phyloP scores from a whole-genome alignment of 2,329 filamentous ascomycete genomes.

The Pestalotiopsis fici region DNA sequence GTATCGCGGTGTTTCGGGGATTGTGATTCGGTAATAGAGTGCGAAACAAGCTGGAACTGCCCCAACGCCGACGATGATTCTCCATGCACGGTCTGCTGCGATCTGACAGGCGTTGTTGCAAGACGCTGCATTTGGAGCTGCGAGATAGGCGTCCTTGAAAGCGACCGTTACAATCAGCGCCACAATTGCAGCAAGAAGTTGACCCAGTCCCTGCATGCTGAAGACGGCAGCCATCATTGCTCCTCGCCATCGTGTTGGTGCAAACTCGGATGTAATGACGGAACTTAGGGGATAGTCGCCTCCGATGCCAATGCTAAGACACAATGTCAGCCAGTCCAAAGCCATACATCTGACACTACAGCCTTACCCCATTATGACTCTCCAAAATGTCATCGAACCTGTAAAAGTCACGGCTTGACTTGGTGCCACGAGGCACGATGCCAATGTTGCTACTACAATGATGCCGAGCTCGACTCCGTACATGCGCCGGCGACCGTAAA shows the following conservation, averaged over 20 bases:
- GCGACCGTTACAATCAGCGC: constrained; percentile 68
- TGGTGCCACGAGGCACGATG: constrained; percentile 61
- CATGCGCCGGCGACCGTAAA: constrained; percentile 77
- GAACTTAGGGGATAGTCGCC: constrained; percentile 81
- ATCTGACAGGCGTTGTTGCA: constrained; percentile 66
- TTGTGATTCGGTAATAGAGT: constrained; percentile 83
- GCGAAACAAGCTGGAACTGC: constrained; percentile 77
- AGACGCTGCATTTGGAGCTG: constrained; percentile 36
- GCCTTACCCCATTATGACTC: constrained; percentile 64
- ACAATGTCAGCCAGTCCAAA: constrained; percentile 12
- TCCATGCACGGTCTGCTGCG: constrained; percentile 81
- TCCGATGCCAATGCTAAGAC: constrained; percentile 69
- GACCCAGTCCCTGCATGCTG: constrained; percentile 83
- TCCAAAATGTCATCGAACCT: constrained; percentile 64
- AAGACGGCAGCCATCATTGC: constrained; percentile 85
- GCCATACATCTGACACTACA: neutral
- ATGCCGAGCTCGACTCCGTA: constrained; percentile 77
- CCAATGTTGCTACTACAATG: constrained; percentile 70
- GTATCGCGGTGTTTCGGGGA: constrained; percentile 82
- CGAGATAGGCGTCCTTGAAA: constrained; percentile 56
- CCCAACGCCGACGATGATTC: constrained; percentile 78
- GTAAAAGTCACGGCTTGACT: constrained; percentile 58
- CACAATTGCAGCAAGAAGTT: constrained; percentile 70
- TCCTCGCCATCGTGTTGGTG: constrained; percentile 78
- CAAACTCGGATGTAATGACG: constrained; percentile 84